phyloP scores from a whole-genome alignment of 352 stramenopile genomes.

The Phytophthora aleatoria region DNA sequence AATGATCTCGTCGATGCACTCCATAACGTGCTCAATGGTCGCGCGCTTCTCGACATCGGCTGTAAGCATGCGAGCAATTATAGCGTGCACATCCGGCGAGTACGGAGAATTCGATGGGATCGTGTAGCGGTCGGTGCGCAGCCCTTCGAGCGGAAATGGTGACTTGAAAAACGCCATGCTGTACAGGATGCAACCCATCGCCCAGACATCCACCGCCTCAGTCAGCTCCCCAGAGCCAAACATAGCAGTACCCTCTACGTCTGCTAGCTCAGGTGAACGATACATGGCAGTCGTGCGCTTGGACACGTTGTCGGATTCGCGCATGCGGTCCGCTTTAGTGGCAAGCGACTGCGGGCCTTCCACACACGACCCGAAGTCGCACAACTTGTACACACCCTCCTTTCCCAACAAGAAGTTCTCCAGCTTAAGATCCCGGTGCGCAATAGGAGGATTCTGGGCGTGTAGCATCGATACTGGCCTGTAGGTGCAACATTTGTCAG shows the following conservation, averaged over 20 bases:
- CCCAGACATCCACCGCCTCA: conserved; percentile 93
- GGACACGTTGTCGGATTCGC: conserved; percentile 94
- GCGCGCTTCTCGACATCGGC: conserved; percentile 89
- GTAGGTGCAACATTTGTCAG: conserved; percentile 6
- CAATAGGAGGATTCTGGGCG: conserved; percentile 88
- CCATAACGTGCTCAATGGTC: conserved; percentile 93
- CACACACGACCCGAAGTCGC: conserved; percentile 94
- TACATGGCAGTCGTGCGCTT: conserved; percentile 99
- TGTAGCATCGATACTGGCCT: conserved; percentile 72
- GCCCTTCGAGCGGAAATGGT: conserved; percentile 95
- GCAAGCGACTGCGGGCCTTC: conserved; percentile 74
- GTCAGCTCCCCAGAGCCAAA: conserved; percentile 93
- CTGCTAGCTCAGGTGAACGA: conserved; percentile 96
- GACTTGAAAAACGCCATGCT: conserved; percentile 96
- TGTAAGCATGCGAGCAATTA: conserved; percentile 93
- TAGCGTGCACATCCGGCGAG: conserved; percentile 82
- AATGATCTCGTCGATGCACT: conserved; percentile 82
- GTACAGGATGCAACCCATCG: conserved; percentile 96
- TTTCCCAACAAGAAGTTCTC: conserved; percentile 96
- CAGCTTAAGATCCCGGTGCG: conserved; percentile 97
- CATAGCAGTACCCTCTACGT: conserved; percentile 91
- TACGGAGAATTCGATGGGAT: conserved; percentile 92
- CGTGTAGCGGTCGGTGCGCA: conserved; percentile 94
- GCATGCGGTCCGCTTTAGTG: conserved; percentile 83
- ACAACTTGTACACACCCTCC: conserved; percentile 94